phyloP scores from a whole-genome alignment of 768 basidiomycete genomes.

The Podaxis sp. region DNA sequence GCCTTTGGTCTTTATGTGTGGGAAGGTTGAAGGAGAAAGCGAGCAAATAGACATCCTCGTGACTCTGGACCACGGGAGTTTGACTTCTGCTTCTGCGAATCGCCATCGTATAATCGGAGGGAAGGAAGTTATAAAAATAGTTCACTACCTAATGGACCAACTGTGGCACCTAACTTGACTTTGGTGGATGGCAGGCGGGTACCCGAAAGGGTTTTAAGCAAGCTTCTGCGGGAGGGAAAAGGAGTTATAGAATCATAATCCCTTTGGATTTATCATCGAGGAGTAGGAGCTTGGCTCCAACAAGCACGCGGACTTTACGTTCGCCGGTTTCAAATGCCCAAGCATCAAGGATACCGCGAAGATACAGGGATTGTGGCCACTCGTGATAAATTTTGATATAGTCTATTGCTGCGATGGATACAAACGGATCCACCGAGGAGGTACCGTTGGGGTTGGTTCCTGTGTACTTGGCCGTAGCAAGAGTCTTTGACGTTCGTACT shows the following conservation, averaged over 20 bases:
- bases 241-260: conserved; percentile 37
- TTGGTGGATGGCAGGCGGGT: background rate
- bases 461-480: background rate
- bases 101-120: background rate
- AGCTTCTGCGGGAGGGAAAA: background rate
- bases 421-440: background rate
- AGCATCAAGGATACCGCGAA: conserved; percentile 50
- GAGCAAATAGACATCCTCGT: background rate
- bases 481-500: background rate
- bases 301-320: conserved; percentile 42
- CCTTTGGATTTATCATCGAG: conserved; percentile 46
- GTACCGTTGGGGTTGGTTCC: background rate
- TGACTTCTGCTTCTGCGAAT: background rate
- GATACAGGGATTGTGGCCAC: conserved; percentile 40
- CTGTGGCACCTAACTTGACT: background rate
- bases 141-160: background rate
- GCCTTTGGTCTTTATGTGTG: background rate
- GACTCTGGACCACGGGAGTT: background rate
- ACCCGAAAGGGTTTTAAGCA: background rate
- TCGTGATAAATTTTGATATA: conserved; percentile 64
- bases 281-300: conserved; percentile 45
- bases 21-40: background rate
- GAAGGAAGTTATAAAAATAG: background rate
- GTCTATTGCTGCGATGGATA: conserved; percentile 34
- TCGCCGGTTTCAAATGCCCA: conserved; percentile 37